Evolutionary conservation across 2,329 filamentous ascomycete genomes (phyloP).

Genomic region (Microcyclospora pomicola): DNA sequence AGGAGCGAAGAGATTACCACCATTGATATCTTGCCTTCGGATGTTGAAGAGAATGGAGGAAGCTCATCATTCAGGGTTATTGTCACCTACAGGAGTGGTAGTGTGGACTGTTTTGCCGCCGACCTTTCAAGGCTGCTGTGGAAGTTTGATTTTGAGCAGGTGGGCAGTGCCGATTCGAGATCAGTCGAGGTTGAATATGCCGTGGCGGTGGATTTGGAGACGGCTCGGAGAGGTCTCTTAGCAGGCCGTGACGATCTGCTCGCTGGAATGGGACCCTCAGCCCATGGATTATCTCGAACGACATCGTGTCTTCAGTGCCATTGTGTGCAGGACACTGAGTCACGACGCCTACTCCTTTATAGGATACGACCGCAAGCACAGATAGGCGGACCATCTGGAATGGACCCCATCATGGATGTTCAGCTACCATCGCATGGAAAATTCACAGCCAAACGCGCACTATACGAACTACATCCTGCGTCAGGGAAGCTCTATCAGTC

Average conservation of each 20-base stretch:
- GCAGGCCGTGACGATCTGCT: conserved; percentile 31
- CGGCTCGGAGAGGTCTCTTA: conserved; percentile 30
- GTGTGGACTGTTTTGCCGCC: conserved; percentile 17
- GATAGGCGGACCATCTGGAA: background rate
- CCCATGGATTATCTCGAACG: conserved; percentile 1
- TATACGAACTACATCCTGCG: conserved; percentile 35
- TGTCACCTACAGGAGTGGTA: conserved; percentile 18
- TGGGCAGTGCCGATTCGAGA: background rate
- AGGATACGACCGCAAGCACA: conserved; percentile 2
- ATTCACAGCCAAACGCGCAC: conserved; percentile 1
- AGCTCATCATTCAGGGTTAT: conserved; percentile 7
- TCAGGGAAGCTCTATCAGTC: conserved; percentile 52
- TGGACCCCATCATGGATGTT: conserved; percentile 11
- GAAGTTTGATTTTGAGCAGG: conserved; percentile 6
- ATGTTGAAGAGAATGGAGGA: background rate
- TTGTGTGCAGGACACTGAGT: background rate
- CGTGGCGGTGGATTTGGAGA: conserved; percentile 18
- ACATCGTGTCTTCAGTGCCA: background rate
- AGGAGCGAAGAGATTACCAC: conserved; percentile 15
- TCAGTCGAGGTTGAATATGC: conserved; percentile 13
- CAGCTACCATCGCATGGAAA: conserved; percentile 9
- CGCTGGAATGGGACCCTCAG: conserved; percentile 17
- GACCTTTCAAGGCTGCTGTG: conserved; percentile 16
- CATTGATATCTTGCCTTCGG: conserved; percentile 10
- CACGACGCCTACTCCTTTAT: conserved; percentile 8